phyloP scores from a whole-genome alignment of 768 basidiomycete genomes.

The Russula olivacea region DNA sequence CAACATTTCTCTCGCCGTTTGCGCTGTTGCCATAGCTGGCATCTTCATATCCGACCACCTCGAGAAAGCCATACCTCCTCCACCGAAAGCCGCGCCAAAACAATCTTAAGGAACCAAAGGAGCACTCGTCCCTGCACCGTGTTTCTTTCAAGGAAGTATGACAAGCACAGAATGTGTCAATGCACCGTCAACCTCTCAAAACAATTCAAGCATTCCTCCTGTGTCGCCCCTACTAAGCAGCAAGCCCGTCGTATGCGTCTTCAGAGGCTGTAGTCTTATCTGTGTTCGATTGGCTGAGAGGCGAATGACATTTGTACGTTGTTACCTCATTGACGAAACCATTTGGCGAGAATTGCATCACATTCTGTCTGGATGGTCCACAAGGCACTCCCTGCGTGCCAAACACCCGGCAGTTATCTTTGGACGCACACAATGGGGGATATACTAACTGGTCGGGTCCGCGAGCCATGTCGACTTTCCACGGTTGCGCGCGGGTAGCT shows the following conservation, averaged over 20 bases:
- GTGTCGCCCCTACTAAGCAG: background rate
- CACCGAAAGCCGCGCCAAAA: conserved; percentile 8
- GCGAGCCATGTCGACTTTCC: background rate
- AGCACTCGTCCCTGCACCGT: background rate
- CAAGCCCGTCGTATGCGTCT: conserved; percentile 24
- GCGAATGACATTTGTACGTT: conserved; percentile 4
- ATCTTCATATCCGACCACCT: conserved; percentile 32
- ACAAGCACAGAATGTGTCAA: conserved; percentile 1
- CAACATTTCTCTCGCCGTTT: conserved; percentile 31
- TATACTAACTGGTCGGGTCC: background rate
- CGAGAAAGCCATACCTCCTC: conserved; percentile 28
- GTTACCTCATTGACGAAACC: background rate
- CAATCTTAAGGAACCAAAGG: background rate
- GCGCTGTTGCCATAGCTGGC: conserved; percentile 31
- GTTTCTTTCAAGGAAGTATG: background rate
- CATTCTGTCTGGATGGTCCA: background rate
- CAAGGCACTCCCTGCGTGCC: background rate
- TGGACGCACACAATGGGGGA: background rate
- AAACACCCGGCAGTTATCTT: background rate
- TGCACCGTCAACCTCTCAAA: background rate
- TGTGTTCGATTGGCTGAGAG: conserved; percentile 3
- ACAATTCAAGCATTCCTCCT: background rate
- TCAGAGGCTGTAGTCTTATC: conserved; percentile 2
- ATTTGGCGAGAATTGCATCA: background rate
- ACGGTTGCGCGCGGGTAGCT: background rate